Conservation (phyloP, 2,329 filamentous ascomycete species). For the Pezicula carpinea region DNA sequence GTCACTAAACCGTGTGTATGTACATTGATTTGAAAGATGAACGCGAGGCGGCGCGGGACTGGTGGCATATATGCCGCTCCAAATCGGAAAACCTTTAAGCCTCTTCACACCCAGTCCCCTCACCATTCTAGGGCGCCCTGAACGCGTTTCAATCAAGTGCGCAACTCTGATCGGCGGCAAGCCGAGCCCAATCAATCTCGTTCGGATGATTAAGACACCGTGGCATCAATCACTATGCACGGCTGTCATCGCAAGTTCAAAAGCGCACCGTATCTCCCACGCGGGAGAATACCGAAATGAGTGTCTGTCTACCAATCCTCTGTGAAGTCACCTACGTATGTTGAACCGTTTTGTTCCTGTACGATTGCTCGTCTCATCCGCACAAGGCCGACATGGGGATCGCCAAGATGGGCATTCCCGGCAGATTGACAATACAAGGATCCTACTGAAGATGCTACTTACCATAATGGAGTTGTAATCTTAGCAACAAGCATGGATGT, state of each 20-base stretch:
- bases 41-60: background rate
- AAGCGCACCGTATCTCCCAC: background rate
- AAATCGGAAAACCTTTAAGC: background rate
- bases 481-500: background rate
- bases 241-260: background rate
- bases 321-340: background rate
- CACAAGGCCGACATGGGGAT: conserved; percentile 2
- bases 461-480: too few relatives aligned
- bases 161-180: background rate
- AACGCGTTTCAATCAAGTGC: background rate
- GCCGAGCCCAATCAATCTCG: background rate
- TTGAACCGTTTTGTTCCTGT: background rate
- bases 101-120: background rate
- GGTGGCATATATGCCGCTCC: conserved; percentile 1
- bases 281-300: background rate
- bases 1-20: conserved; percentile 22
- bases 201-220: background rate
- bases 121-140: background rate
- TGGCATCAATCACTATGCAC: background rate
- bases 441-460: too few relatives aligned
- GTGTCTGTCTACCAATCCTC: background rate
- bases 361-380: background rate
- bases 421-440: too few relatives aligned
- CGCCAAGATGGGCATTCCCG: conserved; percentile 7
- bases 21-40: conserved; percentile 11